These are phyloP conservation scores for Hanseniaspora mollemarum DNA, from an alignment of 805 yeast genomes.

Conservation along the genomic window DNA sequence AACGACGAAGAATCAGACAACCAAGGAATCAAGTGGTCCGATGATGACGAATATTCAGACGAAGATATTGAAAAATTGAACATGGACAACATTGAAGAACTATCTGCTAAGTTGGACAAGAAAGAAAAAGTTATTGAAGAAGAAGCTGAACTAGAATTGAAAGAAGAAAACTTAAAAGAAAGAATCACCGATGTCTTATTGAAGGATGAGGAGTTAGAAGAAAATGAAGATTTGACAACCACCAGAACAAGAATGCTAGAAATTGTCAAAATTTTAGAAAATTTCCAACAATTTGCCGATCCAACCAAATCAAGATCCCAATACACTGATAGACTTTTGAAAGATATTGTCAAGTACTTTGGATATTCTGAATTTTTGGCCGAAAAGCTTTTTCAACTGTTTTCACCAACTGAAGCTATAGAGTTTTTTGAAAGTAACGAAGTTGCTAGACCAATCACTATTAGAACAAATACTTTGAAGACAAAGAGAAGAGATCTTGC, in stretches of 20 bases:
- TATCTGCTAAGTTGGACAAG: conserved; percentile 55
- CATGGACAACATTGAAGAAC: conserved; percentile 74
- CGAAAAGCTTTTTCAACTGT: conserved; percentile 80
- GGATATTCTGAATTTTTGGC: conserved; percentile 89
- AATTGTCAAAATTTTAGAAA: conserved; percentile 84
- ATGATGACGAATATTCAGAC: conserved; percentile 44
- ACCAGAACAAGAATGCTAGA: conserved; percentile 91
- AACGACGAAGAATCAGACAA: conserved; percentile 28
- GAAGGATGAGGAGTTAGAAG: conserved; percentile 47
- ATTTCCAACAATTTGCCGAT: conserved; percentile 70
- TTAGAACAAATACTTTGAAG: conserved; percentile 91
- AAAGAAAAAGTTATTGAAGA: conserved; percentile 47
- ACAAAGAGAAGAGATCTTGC: conserved; percentile 94
- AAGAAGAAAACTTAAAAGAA: conserved; percentile 53
- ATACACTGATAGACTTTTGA: conserved; percentile 62
- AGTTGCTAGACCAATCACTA: conserved; percentile 89
- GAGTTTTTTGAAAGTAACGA: conserved; percentile 98
- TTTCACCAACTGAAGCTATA: conserved; percentile 91
- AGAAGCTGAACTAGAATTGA: conserved; percentile 50
- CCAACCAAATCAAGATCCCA: conserved; percentile 80
- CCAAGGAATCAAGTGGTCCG: conserved; percentile 53
- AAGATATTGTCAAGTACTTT: conserved; percentile 84
- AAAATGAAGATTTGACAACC: conserved; percentile 59
- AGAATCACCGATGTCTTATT: conserved; percentile 64
- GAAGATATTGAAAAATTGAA: conserved; percentile 58